Evolutionary conservation across 345 rosid genomes (phyloP).

Genomic region (Atalantia buxifolia): DNA sequence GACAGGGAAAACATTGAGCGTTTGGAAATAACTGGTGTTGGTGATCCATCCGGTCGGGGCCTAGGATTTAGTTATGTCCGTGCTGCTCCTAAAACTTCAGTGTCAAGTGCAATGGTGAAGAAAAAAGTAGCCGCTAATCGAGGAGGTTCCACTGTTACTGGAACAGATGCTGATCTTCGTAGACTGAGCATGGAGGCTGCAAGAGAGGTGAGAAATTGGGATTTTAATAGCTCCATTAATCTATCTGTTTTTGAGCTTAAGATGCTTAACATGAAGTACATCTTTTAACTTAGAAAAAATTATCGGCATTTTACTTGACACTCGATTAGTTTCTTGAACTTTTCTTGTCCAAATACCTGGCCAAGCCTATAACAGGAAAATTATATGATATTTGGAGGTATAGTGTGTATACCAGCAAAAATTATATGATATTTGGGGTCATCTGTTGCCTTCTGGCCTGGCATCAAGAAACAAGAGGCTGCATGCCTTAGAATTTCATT

Average conservation of each 20-base stretch:
- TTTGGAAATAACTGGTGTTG: conserved; percentile 97
- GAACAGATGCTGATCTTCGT: conserved; percentile 99
- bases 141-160: conserved; percentile 90
- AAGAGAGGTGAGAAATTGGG: conserved; percentile 58
- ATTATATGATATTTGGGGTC: too few relatives aligned
- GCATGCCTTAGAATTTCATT: not conserved
- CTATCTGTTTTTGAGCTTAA: not conserved
- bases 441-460: not conserved
- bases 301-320: not conserved
- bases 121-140: conserved; percentile 84
- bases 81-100: conserved; percentile 80
- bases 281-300: not conserved
- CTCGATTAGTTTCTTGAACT: not conserved
- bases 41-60: conserved; percentile 98
- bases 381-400: not conserved
- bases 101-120: conserved; percentile 69
- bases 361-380: not conserved
- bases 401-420: too few relatives aligned
- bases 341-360: not conserved
- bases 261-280: not conserved
- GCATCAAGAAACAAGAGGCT: not conserved
- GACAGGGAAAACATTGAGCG: conserved; percentile 97
- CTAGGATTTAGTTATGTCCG: conserved; percentile 97
- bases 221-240: not conserved
- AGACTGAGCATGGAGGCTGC: conserved; percentile 99